These are phyloP conservation scores for Candida anglica DNA, from an alignment of 805 yeast genomes.

Conservation along the genomic window DNA sequence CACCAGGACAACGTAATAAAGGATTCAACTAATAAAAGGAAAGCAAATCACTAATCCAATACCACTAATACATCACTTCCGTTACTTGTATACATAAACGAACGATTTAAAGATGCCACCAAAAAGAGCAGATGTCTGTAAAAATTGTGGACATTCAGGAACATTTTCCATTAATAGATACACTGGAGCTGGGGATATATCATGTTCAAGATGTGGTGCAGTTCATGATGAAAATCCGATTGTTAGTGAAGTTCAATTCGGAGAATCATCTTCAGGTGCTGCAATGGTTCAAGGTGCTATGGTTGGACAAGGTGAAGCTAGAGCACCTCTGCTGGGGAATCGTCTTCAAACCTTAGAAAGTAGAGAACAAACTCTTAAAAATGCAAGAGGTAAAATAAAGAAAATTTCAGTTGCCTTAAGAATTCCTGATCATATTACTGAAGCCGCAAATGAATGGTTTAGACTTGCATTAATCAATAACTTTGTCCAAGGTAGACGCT, in stretches of 20 bases:
- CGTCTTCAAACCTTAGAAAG: constrained; percentile 76
- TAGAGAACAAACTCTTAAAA: constrained; percentile 82
- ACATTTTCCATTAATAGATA: too few relatives aligned
- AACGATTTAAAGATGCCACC: too few relatives aligned
- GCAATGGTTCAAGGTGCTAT: constrained; percentile 95
- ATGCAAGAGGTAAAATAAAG: constrained; percentile 74
- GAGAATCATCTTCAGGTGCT: constrained; percentile 89
- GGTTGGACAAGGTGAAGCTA: constrained; percentile 80
- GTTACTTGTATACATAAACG: too few relatives aligned
- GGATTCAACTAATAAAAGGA: too few relatives aligned
- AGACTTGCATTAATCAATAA: constrained; percentile 79
- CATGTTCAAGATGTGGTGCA: constrained; percentile 80
- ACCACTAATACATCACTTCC: too few relatives aligned
- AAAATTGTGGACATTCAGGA: too few relatives aligned
- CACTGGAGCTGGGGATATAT: constrained; percentile 72
- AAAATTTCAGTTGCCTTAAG: constrained; percentile 74
- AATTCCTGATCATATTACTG: constrained; percentile 82
- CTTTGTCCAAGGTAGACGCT: constrained; percentile 95
- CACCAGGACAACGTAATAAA: too few relatives aligned
- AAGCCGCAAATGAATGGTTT: constrained; percentile 87
- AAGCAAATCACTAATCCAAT: too few relatives aligned
- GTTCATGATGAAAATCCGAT: constrained; percentile 91
- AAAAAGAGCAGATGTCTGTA: too few relatives aligned
- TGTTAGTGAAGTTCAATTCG: constrained; percentile 92
- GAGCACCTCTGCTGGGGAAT: constrained; percentile 61